A percentile compares a stretch with the other conserved stretches of the same genome.
Conservation (phyloP, 2,329 filamentous ascomycete genomes). For the Hymenoscyphus linearis region DNA sequence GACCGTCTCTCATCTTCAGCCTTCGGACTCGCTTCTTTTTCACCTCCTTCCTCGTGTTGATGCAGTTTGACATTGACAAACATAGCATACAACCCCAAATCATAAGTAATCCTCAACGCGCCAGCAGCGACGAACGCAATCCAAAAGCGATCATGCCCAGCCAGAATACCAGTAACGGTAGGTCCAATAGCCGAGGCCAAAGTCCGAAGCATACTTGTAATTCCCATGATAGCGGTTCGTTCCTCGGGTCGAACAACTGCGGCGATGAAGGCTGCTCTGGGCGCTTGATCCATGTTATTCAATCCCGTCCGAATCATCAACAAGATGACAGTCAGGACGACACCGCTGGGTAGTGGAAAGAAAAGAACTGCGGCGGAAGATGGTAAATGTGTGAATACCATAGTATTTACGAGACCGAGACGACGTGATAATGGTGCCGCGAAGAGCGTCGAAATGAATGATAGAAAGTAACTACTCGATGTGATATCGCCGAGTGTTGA, state of each 20-base stretch:
- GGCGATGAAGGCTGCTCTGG: constrained; percentile 63
- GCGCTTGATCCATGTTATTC: constrained; percentile 65
- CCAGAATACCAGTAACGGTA: constrained; percentile 55
- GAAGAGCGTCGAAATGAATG: constrained; percentile 47
- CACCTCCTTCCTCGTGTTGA: constrained; percentile 17
- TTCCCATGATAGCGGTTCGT: constrained; percentile 65
- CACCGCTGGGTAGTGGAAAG: constrained; percentile 37
- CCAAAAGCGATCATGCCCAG: constrained; percentile 51
- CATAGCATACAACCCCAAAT: constrained; percentile 49
- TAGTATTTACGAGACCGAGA: constrained; percentile 59
- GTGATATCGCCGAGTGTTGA: constrained; percentile 55
- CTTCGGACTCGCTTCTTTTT: neutral
- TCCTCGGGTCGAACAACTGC: constrained; percentile 58
- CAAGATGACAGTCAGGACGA: constrained; percentile 54
- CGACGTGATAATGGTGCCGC: constrained; percentile 44
- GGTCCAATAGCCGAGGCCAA: constrained; percentile 56
- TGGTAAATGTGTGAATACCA: constrained; percentile 70
- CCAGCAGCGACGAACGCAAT: constrained; percentile 58
- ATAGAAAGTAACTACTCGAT: constrained; percentile 49
- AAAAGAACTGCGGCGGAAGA: constrained; percentile 55
- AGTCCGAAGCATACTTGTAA: constrained; percentile 64
- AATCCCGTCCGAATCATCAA: constrained; percentile 56
- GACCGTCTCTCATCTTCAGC: neutral
- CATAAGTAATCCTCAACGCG: constrained; percentile 53
- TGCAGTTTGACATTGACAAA: constrained; percentile 35